Percentiles rank a stretch among this genome's conserved stretches.
Evolutionary conservation across 768 basidiomycete genomes (phyloP).

Genomic region (Heimioporus sp.): DNA sequence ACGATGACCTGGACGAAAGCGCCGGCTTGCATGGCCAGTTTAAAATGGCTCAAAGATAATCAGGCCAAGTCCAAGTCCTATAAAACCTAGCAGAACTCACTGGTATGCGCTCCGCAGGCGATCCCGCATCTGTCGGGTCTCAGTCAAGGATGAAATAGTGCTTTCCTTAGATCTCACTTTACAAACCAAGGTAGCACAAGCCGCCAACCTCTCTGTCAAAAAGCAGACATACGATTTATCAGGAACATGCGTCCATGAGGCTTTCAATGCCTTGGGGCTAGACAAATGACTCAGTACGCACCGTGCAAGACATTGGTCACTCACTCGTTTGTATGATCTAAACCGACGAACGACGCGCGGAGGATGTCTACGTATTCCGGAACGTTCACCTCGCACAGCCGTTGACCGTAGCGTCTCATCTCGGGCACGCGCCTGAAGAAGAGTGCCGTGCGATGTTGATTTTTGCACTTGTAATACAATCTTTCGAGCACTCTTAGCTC

Average conservation of each 20-base stretch:
- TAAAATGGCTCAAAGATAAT: conserved; percentile 48
- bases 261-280: conserved; percentile 53
- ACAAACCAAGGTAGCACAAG: conserved; percentile 39
- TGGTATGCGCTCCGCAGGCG: conserved; percentile 50
- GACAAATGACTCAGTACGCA: neutral
- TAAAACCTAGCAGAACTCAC: conserved; percentile 35
- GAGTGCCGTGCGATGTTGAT: conserved; percentile 50
- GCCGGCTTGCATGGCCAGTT: conserved; percentile 64
- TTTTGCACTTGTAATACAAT: conserved; percentile 77
- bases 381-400: conserved; percentile 17
- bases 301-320: neutral
- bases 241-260: conserved; percentile 66
- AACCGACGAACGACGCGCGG: conserved; percentile 29
- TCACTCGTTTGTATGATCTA: conserved; percentile 24
- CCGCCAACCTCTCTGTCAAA: conserved; percentile 35
- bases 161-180: conserved; percentile 38
- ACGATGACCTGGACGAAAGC: conserved; percentile 73
- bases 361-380: conserved; percentile 21
- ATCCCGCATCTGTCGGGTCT: conserved; percentile 40
- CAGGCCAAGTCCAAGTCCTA: neutral
- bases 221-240: conserved; percentile 32
- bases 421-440: conserved; percentile 69
- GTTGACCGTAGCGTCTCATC: conserved; percentile 44
- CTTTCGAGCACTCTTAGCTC: conserved; percentile 56
- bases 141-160: neutral